Evolutionary conservation across 1,139 yeast genomes (phyloP).

Genomic region (Saccharomyces uvarum): DNA sequence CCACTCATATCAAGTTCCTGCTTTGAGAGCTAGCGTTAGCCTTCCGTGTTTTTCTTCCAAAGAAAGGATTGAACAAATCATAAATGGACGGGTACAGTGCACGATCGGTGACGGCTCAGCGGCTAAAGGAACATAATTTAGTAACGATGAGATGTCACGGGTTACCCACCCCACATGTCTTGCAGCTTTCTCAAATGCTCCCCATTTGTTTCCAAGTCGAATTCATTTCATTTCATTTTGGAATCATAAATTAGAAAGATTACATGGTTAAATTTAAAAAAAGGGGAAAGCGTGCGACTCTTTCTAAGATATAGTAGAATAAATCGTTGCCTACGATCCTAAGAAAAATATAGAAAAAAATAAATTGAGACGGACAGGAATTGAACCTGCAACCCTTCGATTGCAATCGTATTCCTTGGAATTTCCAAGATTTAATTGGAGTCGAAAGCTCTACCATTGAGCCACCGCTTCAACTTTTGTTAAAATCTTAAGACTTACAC

Average conservation of each 20-base stretch:
- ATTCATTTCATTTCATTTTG: neutral
- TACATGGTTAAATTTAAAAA: neutral
- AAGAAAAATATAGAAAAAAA: no score
- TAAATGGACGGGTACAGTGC: neutral
- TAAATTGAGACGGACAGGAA: slow-evolving; percentile 63
- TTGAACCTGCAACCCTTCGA: slow-evolving; percentile 73
- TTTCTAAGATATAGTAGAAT: neutral
- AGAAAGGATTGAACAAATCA: no score
- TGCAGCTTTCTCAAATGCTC: neutral
- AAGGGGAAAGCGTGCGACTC: neutral
- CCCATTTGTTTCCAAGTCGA: neutral
- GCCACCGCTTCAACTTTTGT: slow-evolving; percentile 62
- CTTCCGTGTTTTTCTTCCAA: no score
- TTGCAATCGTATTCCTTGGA: slow-evolving; percentile 34
- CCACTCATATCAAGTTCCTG: no score
- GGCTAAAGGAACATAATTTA: neutral
- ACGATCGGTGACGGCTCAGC: neutral
- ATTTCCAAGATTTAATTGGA: slow-evolving; percentile 45
- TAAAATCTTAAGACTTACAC: neutral
- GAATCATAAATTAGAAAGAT: neutral
- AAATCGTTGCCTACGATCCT: neutral
- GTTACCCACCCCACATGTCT: neutral
- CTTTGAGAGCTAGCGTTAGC: no score
- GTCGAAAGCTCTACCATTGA: slow-evolving; percentile 91
- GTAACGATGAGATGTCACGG: neutral